Base-by-base conservation (phyloP, 2,329 filamentous ascomycete species). In the Neonectria hederae region DNA sequence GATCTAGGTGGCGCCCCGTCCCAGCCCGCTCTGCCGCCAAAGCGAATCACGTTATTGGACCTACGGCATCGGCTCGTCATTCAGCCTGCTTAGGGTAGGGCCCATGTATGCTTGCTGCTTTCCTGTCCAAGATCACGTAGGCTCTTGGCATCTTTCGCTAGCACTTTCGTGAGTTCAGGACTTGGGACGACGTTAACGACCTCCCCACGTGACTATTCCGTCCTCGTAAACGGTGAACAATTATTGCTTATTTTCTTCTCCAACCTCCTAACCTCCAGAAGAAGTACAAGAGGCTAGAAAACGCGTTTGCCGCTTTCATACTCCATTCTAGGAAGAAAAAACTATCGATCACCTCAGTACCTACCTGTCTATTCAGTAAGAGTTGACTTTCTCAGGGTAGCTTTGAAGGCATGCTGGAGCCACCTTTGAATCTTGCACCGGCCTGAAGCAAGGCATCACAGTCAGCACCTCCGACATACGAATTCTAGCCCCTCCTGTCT, bases 1-100 rank as follows among this genome's bases (percentile, higher is more conserved):
- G 32, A 60, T 68, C 57, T 54, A 43, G 59, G 64, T 69, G 43
- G 63, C 66, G 63, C 59, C 62, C 56, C 65, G 58, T 63, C 53
- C 38, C 42, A 54, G 59, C 40, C 68, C 52, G 55, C 54, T 53
- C 19, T 52, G 4, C 43, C 38, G 26, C 58, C 28, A 53, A 59
- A 56, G 46, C 67, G 68, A 72, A 73, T 71, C 61, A 70, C 48
- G 57, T 58, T 35, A 56, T 63, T 35, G 48, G 54, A 42, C 26
- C 40, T 28, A 9, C 46, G 56, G 38, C 57, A 56, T 69, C 63
- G 46, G 57, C 66, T 72, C 55, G 61, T 71, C 63, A 53, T 69
- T 67, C 63, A 64, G 65, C 66, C 62, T 57, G 43, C 51, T 52
- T 52, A 17, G 8, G 5, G 35, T 14, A 42, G 45, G 26, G 11